Base-by-base conservation (phyloP, 495 filamentous ascomycete species). In the Friedmanniomyces simplex region DNA sequence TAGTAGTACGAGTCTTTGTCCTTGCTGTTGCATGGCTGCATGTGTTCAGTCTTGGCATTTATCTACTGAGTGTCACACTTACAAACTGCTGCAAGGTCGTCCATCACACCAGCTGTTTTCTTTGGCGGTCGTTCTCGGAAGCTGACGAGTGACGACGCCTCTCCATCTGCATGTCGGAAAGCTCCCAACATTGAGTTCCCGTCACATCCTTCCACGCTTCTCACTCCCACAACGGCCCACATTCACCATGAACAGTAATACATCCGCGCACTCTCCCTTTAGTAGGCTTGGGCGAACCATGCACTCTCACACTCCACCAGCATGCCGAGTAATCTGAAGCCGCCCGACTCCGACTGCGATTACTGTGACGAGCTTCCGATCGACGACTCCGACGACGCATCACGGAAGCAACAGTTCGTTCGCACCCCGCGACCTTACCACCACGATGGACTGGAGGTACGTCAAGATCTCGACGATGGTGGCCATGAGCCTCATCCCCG, bases 371-470 rank as follows among this genome's bases (percentile, higher is more conserved):
- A 22, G 10, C 26, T 39, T 24, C 8, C 42, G 46, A n/a, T 4
- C 56, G 18, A 21, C 2, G 56, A 53, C 2, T 25, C n/a, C 18
- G 55, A 7, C 11, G 41, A 56, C 28, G 28, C 3, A 10, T 32
- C 13, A 24, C 16, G 1, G 11, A 12, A 48, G 39, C 30, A 10
- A 20, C n/a, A 18, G 4, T 18, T 21, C 57, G n/a, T n/a, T 16
- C 47, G 56, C 18, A 58, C 56, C 2, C 56, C 56, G 1, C 47
- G 56, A 30, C 56, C 56, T 2, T 58, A 58, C 25, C 34, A 42
- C 28, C 47, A 47, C 32, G 56, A 58, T 47, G 56, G 56, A 14
- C 7, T 28, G 20, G 36, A 58, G 24, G 41, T 58, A 26, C 49
- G 21, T 47, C 48, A 53, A 34, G 56, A 53, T 34, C 1, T 4